Evolutionary conservation across 495 filamentous ascomycete genomes (phyloP).

Genomic region (Corynascus novoguineensis): DNA sequence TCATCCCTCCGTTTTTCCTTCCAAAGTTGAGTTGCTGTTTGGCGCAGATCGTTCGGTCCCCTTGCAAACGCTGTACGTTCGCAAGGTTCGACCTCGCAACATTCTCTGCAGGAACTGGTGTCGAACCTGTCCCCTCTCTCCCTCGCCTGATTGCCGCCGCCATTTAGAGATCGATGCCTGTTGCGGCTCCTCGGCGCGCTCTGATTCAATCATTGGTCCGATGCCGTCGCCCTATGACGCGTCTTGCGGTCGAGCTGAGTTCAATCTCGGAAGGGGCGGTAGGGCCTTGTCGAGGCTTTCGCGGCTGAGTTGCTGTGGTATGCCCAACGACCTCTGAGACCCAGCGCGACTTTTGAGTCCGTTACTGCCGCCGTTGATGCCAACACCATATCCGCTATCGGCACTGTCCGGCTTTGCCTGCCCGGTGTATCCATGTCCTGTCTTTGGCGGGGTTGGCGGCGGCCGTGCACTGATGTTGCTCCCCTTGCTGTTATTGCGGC

Average conservation of each 20-base stretch:
- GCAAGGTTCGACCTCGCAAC: constrained; percentile 4
- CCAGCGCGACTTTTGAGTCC: constrained; percentile 24
- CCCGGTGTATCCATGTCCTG: constrained; percentile 26
- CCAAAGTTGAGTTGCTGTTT: no score
- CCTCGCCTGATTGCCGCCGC: not conserved
- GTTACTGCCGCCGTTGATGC: constrained; percentile 11
- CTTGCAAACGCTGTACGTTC: not conserved
- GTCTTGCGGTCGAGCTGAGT: constrained; percentile 5
- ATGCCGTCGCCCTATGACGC: constrained; percentile 22
- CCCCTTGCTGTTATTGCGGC: constrained; percentile 32
- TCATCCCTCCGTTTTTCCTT: not conserved
- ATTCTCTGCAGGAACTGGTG: constrained; percentile 17
- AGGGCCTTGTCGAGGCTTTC: constrained; percentile 51
- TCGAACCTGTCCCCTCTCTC: constrained; percentile 21
- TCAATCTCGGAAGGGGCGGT: constrained; percentile 44
- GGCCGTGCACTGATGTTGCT: constrained; percentile 28
- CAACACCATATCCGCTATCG: constrained; percentile 35
- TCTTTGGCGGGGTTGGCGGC: constrained; percentile 44
- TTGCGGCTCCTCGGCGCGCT: constrained; percentile 16
- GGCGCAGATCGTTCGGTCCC: not conserved
- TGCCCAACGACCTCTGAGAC: constrained; percentile 25
- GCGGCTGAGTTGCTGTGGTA: constrained; percentile 31
- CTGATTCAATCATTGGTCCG: constrained; percentile 14
- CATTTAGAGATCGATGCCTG: not conserved
- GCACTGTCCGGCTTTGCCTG: constrained; percentile 35